Evolutionary conservation across 192 early-diverging fungal species (phyloP), one percentile per base, ranked within the genome.

Genomic region (Backusella sp.): DNA sequence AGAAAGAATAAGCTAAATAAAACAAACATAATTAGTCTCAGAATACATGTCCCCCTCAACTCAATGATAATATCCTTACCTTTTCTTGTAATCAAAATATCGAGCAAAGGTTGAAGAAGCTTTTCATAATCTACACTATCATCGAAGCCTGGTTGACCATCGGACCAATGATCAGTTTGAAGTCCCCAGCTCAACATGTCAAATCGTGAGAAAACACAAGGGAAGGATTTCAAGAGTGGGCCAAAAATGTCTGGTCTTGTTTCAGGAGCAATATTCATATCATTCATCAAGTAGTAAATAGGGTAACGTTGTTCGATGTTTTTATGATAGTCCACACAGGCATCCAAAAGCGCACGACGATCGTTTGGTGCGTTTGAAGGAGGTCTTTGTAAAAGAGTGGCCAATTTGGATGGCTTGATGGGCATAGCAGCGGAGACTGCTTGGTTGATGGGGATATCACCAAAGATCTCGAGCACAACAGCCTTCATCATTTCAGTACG

Each of bases 381-480:
- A 30, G 35, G 17, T 26, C 26, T 52, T 23, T 71, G 34, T 34
- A 70, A 39, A 19, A 72, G n/a, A 6, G 44, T 66, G 56, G 68
- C 46, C 23, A 78, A 44, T 23, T n/a, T 44, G 8, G 77, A 73
- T 32, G 77, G 44, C 21, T 78, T 26, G 12, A 78, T 66, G 6
- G 77, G 77, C 71, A 78, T 49, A 23, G 77, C 77, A 26, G 69
- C 59, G 2, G 77, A 73, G 19, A 78, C 53, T 1, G 77, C 77
- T 15, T 72, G 77, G 11, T 72, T 68, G 56, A 78, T 78, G 1
- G 77, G 72, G 37, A 78, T 72, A 32, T 78, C 77, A 21, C 77
- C 72, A 35, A 71, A 62, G 9, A 78, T 41, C 21, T 78, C 56
- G 28, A 78, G 71, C 9, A 78, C 65, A 35, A 78, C 46, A 7